These are phyloP conservation scores for Ashbya aceris DNA, from an alignment of 1,139 yeast genomes.

Conservation along the genomic window DNA sequence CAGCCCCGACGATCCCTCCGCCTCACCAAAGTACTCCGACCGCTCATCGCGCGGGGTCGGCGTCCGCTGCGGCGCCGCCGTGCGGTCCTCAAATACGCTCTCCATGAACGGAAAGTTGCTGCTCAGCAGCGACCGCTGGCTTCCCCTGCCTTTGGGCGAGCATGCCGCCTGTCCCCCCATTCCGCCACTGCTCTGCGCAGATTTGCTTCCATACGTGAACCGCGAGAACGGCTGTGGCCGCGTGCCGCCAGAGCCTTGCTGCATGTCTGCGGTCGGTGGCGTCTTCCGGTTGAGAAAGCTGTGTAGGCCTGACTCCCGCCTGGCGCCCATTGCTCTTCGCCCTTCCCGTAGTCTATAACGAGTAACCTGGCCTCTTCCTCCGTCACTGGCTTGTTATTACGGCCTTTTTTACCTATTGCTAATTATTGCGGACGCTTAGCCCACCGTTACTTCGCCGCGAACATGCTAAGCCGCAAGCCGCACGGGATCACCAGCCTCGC, in stretches of 20 bases:
- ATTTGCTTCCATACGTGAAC: slow-evolving; percentile 1
- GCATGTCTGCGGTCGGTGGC: slow-evolving; percentile 2
- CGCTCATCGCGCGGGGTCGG: slow-evolving; percentile 4
- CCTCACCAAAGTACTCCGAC: background rate
- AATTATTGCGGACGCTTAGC: no score
- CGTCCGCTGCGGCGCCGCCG: background rate
- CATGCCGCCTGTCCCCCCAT: background rate
- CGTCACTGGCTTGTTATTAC: no score
- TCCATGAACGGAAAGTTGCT: slow-evolving; percentile 3
- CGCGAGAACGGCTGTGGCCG: slow-evolving; percentile 2
- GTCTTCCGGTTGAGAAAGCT: background rate
- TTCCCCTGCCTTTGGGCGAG: background rate
- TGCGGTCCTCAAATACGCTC: background rate
- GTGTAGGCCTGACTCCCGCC: no score
- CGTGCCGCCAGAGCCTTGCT: background rate
- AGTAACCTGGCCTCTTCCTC: no score
- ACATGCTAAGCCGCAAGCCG: no score
- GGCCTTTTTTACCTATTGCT: no score
- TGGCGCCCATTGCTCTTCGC: no score
- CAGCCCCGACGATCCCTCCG: slow-evolving; percentile 15
- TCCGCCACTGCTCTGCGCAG: background rate
- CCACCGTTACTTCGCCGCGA: no score
- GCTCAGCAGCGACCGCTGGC: background rate
- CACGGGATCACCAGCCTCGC: no score
- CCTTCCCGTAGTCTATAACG: no score